Conservation (phyloP, 2,329 filamentous ascomycete species). For the Diaporthe humulicola region DNA sequence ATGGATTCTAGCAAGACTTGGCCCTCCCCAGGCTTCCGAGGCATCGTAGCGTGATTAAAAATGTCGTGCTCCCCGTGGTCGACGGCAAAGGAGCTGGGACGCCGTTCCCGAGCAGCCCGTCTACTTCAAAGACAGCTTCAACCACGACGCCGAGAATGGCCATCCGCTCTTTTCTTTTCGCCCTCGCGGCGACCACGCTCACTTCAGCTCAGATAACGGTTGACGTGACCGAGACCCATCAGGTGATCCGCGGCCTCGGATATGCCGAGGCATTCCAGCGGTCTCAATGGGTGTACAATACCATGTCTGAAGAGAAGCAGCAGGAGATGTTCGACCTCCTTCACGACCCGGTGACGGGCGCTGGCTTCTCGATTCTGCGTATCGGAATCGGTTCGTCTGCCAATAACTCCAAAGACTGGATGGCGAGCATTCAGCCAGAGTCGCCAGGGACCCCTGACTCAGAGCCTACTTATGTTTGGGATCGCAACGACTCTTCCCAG, state of each 20-base stretch:
- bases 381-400: slow-evolving; percentile 53
- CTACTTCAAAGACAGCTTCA: neutral
- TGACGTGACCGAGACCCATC: slow-evolving; percentile 27
- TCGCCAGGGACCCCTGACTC: slow-evolving; percentile 32
- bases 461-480: slow-evolving; percentile 35
- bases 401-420: slow-evolving; percentile 47
- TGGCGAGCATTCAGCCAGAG: slow-evolving; percentile 38
- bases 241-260: slow-evolving; percentile 29
- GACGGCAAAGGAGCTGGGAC: neutral
- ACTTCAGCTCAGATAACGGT: slow-evolving; percentile 24
- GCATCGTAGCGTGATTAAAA: slow-evolving; percentile 10
- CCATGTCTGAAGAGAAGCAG: slow-evolving; percentile 48
- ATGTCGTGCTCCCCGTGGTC: slow-evolving; percentile 3
- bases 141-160: slow-evolving; percentile 2
- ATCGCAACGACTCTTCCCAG: slow-evolving; percentile 37
- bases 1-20: slow-evolving; percentile 19
- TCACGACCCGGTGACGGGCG: slow-evolving; percentile 51
- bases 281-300: slow-evolving; percentile 33
- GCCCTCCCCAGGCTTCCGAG: slow-evolving; percentile 2
- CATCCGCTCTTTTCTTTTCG: slow-evolving; percentile 4
- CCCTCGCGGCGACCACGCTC: slow-evolving; percentile 17
- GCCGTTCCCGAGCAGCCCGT: neutral
- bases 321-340: slow-evolving; percentile 50
- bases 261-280: slow-evolving; percentile 35
- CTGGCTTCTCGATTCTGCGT: slow-evolving; percentile 52